Conservation (phyloP, 2,329 filamentous ascomycete genomes). For the Venturia aucupariae region DNA sequence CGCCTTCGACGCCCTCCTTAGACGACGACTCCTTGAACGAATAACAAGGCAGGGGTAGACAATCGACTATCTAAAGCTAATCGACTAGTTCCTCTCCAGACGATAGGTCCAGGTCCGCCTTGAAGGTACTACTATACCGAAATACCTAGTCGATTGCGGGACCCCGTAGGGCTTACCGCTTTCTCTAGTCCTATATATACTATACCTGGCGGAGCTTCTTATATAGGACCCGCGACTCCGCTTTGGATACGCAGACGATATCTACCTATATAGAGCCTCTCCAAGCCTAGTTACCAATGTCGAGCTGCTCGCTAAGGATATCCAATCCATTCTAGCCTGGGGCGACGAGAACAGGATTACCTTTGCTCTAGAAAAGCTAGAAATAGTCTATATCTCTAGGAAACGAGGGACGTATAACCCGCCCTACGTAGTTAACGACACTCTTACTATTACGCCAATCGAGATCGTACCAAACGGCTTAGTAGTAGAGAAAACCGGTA, state of each 20-base stretch:
- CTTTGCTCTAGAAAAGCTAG: neutral
- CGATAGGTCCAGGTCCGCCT: neutral
- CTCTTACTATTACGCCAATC: neutral
- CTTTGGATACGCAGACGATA: neutral
- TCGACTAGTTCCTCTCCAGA: neutral
- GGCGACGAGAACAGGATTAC: neutral
- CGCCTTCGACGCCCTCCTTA: neutral
- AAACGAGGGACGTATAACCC: neutral
- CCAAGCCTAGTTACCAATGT: neutral
- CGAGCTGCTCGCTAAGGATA: neutral
- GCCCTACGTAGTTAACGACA: neutral
- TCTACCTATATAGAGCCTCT: neutral
- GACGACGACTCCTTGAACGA: neutral
- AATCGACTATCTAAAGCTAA: neutral
- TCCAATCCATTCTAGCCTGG: neutral
- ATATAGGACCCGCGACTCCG: neutral
- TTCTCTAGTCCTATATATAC: neutral
- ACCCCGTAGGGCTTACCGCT: neutral
- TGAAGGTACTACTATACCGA: neutral
- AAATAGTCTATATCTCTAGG: neutral
- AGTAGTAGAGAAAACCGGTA: no score
- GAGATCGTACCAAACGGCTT: neutral
- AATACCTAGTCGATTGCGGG: neutral
- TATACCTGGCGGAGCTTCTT: neutral
- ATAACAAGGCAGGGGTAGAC: neutral